Base-by-base conservation (phyloP, 2,329 filamentous ascomycete species). In the Polychaeton citri region DNA sequence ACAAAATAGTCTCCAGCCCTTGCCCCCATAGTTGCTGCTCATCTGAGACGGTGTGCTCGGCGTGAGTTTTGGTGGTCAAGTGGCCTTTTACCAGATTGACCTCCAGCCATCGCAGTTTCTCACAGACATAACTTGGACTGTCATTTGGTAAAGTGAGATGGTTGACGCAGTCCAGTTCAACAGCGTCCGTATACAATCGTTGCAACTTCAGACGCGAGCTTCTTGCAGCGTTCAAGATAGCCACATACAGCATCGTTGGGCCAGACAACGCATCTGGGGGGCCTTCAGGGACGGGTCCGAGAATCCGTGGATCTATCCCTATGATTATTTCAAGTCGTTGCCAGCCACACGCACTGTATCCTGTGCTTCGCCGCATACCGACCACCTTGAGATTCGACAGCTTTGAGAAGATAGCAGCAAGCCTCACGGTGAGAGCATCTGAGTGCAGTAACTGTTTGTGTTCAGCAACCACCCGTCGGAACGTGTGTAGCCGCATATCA, bases 131-230 rank as follows among this genome's bases (percentile, higher is more conserved):
- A n/a, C n/a, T n/a, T n/a, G n/a, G n/a, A n/a, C n/a, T n/a, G n/a
- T n/a, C n/a, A n/a, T n/a, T n/a, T n/a, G n/a, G n/a, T n/a, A n/a
- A n/a, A n/a, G n/a, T n/a, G n/a, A n/a, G n/a, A n/a, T n/a, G n/a
- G n/a, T n/a, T n/a, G n/a, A 54, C 45, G 20, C 50, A 45, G 37
- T 54, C 52, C 6, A 54, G 38, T 33, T 55, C 48, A 16, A 55
- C 45, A 1, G 47, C 51, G 35, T 55, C 51, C 7, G 51, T 55
- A 33, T 55, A 55, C 4, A 55, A 40, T n/a, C 52, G 40, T n/a
- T 47, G 32, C 8, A 55, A 32, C 18, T 24, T 20, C 5, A 40
- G 30, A n/a, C n/a, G n/a, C n/a, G n/a, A n/a, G 7, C 36, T 34
- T 2, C 49, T 44, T 5, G 46, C 30, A 12, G 49, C 45, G 10